Evolutionary conservation across 257 asterid genomes (phyloP), one percentile per base, ranked within the genome.

Genomic region (Sherardia arvensis): DNA sequence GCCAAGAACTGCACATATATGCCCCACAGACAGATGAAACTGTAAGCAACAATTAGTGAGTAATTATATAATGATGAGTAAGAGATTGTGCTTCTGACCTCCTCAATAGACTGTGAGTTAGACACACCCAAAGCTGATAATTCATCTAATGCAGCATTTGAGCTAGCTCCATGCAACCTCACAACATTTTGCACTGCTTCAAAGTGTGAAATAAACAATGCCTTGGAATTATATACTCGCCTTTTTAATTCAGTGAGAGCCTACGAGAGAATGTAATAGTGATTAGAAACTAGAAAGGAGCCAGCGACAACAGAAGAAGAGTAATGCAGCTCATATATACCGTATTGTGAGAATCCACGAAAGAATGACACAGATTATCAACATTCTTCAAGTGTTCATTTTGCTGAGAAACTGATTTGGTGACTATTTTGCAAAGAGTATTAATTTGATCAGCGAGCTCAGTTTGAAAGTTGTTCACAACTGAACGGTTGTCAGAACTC

Each of bases 171-270:
- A 69, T 90, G 90, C 73, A 89, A 76, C 67, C 83, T 76, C 72
- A 77, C 91, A 67, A 87, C 85, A 79, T 85, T 80, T 73, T 85
- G 92, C 70, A 87, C 64, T 56, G 87, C 90, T 88, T 87, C 97
- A 71, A 87, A 74, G 72, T 90, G 91, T 66, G 95, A 87, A 51
- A 79, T 53, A 77, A 76, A 85, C 73, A 80, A 73, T 28, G 77
- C 73, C 79, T 81, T 82, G 23, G 95, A 85, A 62, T 77, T 66
- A 65, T 67, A 74, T 53, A 84, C 73, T 72, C 82, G 85, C 68
- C 67, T 80, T 83, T 80, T 85, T 40, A 90, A 71, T 53, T 83
- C 92, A 69, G 63, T 59, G 66, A 84, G 71, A 73, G 84, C 81
- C 95, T 90, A 62, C 64, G 63, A 36, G 29, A n/a, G 64, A 65